Evolutionary conservation across 352 stramenopile species (phyloP).

Genomic region (Phytophthora citrophthora): DNA sequence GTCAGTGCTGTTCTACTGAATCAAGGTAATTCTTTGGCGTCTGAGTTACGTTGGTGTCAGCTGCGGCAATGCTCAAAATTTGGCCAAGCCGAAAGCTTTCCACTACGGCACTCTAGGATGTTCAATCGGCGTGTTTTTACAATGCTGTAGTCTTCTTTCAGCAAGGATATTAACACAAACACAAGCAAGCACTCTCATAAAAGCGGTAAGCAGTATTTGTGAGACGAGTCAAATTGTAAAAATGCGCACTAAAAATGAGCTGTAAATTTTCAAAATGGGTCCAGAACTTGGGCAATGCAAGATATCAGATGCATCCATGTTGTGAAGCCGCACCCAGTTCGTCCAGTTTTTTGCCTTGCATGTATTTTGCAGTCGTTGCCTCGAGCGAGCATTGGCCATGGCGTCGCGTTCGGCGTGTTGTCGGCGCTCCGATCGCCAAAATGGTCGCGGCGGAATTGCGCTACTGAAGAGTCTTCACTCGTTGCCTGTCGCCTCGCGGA

Average conservation of each 20-base stretch:
- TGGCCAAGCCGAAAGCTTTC: too few relatives aligned
- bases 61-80: too few relatives aligned
- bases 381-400: conserved; percentile 7
- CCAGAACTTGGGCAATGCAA: background rate
- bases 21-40: too few relatives aligned
- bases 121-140: too few relatives aligned
- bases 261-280: background rate
- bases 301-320: conserved; percentile 23
- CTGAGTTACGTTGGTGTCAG: too few relatives aligned
- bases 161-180: too few relatives aligned
- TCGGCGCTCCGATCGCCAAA: background rate
- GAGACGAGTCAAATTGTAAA: background rate
- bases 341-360: background rate
- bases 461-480: background rate
- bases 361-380: conserved; percentile 2
- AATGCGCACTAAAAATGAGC: background rate
- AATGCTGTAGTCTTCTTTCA: too few relatives aligned
- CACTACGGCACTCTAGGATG: too few relatives aligned
- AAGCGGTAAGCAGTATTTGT: too few relatives aligned
- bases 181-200: too few relatives aligned
- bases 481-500: background rate
- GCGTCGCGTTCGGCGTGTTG: conserved; percentile 8
- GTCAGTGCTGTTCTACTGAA: too few relatives aligned
- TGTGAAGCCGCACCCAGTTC: background rate
- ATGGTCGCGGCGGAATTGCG: background rate